Percentiles rank a stretch among this genome's conserved stretches.
These are phyloP conservation scores for Huntiella savannae DNA, from an alignment of 2,329 filamentous ascomycete genomes.

Conservation along the genomic window DNA sequence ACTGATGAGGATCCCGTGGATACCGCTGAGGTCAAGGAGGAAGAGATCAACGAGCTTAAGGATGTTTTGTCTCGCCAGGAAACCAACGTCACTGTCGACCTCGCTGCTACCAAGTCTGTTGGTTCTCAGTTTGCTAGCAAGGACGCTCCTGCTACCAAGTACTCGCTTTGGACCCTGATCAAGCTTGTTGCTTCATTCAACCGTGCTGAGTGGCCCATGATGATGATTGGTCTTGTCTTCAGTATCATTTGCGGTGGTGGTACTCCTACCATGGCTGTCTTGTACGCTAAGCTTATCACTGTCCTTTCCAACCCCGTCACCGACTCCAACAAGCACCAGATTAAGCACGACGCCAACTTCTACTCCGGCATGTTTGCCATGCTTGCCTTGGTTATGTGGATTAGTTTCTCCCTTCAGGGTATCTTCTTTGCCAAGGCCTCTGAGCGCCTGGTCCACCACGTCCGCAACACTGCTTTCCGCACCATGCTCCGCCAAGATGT, in stretches of 20 bases:
- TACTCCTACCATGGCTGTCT: conserved; percentile 54
- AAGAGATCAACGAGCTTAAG: conserved; percentile 17
- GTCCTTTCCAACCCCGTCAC: conserved; percentile 39
- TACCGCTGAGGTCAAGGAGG: conserved; percentile 16
- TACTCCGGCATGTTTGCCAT: conserved; percentile 83
- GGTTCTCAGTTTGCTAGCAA: conserved; percentile 43
- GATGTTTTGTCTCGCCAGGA: conserved; percentile 25
- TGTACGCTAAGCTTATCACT: conserved; percentile 78
- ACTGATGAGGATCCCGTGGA: conserved; percentile 28
- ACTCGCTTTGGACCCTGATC: conserved; percentile 57
- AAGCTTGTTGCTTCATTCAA: conserved; percentile 71
- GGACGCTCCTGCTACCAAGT: conserved; percentile 25
- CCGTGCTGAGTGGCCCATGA: conserved; percentile 46
- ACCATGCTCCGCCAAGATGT: conserved; percentile 86
- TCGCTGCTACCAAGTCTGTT: conserved; percentile 35
- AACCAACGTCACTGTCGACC: conserved; percentile 39
- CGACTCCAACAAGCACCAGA: conserved; percentile 28
- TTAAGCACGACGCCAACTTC: conserved; percentile 58
- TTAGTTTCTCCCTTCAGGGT: conserved; percentile 51
- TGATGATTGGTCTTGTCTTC: conserved; percentile 55
- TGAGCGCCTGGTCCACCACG: conserved; percentile 67
- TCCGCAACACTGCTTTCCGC: conserved; percentile 66
- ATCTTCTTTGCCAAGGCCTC: conserved; percentile 66
- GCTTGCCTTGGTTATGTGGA: conserved; percentile 54
- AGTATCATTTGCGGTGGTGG: conserved; percentile 62